A percentile compares a stretch with the other conserved stretches of the same genome.
Conservation (phyloP, 2,329 filamentous ascomycete genomes). For the Penicillium sp. region DNA sequence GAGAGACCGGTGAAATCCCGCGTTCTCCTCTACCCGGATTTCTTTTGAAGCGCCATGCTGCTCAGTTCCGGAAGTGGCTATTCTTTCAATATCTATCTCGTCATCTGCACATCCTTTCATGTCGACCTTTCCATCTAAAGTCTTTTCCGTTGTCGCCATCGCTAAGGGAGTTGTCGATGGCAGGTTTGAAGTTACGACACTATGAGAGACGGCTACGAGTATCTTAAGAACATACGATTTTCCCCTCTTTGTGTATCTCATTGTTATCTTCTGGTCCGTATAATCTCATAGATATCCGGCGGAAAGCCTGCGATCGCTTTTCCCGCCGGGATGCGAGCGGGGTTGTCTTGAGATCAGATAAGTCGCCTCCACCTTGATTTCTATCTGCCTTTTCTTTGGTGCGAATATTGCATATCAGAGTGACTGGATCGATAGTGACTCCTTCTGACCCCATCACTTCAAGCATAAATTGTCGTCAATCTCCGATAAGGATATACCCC, state of each 20-base stretch:
- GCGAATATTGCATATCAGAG: neutral
- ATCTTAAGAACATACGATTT: neutral
- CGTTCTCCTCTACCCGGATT: slow-evolving; percentile 15
- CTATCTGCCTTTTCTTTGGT: neutral
- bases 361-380: neutral
- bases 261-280: neutral
- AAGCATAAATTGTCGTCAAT: neutral
- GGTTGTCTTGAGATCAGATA: neutral
- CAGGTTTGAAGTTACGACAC: no score
- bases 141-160: slow-evolving; percentile 7
- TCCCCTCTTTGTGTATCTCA: neutral
- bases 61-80: slow-evolving; percentile 9
- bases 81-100: slow-evolving; percentile 13
- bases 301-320: neutral
- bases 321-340: slow-evolving; percentile 2
- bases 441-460: neutral
- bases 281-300: neutral
- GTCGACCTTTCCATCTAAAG: neutral
- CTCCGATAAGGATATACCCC: neutral
- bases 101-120: slow-evolving; percentile 3
- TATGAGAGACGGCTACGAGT: neutral
- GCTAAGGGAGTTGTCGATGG: neutral
- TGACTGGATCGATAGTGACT: neutral
- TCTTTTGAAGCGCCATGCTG: slow-evolving; percentile 10
- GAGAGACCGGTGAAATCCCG: slow-evolving; percentile 33